Percentiles rank a stretch among this genome's conserved stretches.
phyloP scores from a whole-genome alignment of 768 basidiomycete genomes.

The Filobasidium floriforme region DNA sequence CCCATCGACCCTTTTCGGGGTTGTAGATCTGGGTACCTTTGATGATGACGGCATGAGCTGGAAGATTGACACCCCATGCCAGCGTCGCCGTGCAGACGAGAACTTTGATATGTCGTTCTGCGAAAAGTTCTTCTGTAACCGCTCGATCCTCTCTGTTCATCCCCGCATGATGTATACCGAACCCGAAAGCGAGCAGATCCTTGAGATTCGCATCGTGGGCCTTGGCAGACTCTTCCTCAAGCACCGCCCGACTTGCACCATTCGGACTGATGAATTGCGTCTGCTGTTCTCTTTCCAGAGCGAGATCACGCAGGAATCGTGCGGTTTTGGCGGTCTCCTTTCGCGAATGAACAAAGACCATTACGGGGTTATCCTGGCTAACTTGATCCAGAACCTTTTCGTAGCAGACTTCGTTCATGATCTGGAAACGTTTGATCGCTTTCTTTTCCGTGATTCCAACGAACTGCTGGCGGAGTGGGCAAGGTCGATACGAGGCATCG shows the following conservation, averaged over 20 bases:
- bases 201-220: conserved; percentile 74
- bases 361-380: conserved; percentile 60
- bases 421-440: conserved; percentile 94
- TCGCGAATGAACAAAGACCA: conserved; percentile 96
- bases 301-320: conserved; percentile 84
- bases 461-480: conserved; percentile 91
- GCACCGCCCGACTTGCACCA: conserved; percentile 79
- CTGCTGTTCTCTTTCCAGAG: conserved; percentile 92
- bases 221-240: conserved; percentile 72
- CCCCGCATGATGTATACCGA: conserved; percentile 95
- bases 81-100: conserved; percentile 95
- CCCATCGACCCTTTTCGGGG: conserved; percentile 97
- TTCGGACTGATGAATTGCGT: conserved; percentile 93
- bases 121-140: conserved; percentile 88
- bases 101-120: conserved; percentile 83
- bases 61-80: conserved; percentile 98
- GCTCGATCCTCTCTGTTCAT: conserved; percentile 87
- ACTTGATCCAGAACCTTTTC: conserved; percentile 91
- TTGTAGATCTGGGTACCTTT: conserved; percentile 99
- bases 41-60: conserved; percentile 96
- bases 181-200: conserved; percentile 90
- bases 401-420: conserved; percentile 98
- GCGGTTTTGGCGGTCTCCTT: conserved; percentile 99
- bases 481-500: conserved; percentile 86
- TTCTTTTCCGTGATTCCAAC: conserved; percentile 98